phyloP scores from a whole-genome alignment of 768 basidiomycete genomes.

The Kwoniella europaea region DNA sequence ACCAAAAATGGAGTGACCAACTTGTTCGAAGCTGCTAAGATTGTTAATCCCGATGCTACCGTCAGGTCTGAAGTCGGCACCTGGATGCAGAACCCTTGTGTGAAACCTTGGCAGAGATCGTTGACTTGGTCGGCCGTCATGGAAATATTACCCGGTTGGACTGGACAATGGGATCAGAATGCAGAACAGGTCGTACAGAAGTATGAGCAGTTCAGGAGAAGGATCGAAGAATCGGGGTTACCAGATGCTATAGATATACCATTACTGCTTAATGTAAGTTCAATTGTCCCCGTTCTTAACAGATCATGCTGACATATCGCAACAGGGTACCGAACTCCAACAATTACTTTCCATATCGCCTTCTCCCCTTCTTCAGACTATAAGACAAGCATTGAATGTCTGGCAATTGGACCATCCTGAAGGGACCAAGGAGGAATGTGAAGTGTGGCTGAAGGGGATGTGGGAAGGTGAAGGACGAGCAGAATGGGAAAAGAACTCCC shows the following conservation, averaged over 20 bases:
- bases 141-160: slow-evolving; percentile 31
- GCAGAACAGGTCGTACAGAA: slow-evolving; percentile 64
- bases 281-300: neutral
- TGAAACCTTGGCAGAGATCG: slow-evolving; percentile 41
- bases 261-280: slow-evolving; percentile 77
- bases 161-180: slow-evolving; percentile 58
- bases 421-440: slow-evolving; percentile 70
- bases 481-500: slow-evolving; percentile 37
- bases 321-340: slow-evolving; percentile 74
- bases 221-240: slow-evolving; percentile 69
- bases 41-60: slow-evolving; percentile 27
- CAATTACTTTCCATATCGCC: slow-evolving; percentile 65
- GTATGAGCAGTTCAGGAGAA: slow-evolving; percentile 71
- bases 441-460: slow-evolving; percentile 65
- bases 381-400: slow-evolving; percentile 70
- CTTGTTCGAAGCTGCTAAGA: slow-evolving; percentile 34
- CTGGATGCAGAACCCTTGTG: slow-evolving; percentile 47
- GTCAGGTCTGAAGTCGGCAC: slow-evolving; percentile 59
- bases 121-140: slow-evolving; percentile 30
- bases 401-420: slow-evolving; percentile 85
- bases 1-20: slow-evolving; percentile 44
- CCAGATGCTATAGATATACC: slow-evolving; percentile 69
- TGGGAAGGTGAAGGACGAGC: slow-evolving; percentile 38
- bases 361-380: slow-evolving; percentile 72
- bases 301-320: slow-evolving; percentile 53